Base-by-base conservation (phyloP, 768 basidiomycete species). In the Boletus insuetus region DNA sequence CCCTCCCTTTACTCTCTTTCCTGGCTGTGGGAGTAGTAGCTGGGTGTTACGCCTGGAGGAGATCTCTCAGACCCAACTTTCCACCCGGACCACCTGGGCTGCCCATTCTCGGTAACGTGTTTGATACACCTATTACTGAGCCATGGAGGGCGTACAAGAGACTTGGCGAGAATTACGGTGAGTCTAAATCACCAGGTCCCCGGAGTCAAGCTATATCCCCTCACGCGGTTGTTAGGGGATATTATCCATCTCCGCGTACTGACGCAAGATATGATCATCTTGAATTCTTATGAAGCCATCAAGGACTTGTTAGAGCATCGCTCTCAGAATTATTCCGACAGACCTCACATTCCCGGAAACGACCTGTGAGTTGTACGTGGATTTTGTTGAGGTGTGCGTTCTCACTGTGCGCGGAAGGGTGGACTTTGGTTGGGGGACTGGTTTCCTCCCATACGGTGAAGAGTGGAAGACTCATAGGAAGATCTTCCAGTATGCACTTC, bases 201-300 rank as follows among this genome's bases (percentile, higher is more conserved):
- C n/a, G 20, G 9, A 7, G 4, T 20, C 12, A 7, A 37, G 6
- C n/a, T 6, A n/a, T 10, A 22, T 44, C 41, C 5, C 16, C 41
- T 55, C 22, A 54, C 16, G 1, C n/a, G 8, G 34, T 46, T 37
- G 9, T 14, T 9, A 57, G 56, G 56, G 26, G 56, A 57, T 40
- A 29, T 56, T 2, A 20, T 54, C 26, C 47, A 55, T 40, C 35
- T 57, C 46, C 53, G 56, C 12, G 41, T 56, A 10, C 19, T 57
- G 16, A 56, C 56, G 6, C 56, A 58, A 46, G 54, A 58, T 31
- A 3, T 49, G 19, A 58, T 56, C 17, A 29, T 56, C 17, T 19
- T 58, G 54, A 55, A 55, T 41, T 58, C 56, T n/a, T 35, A 55
- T 14, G 56, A 55, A 49, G 48, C 20, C 6, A 46, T 56, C 22